Evolutionary conservation across 2,329 filamentous ascomycete species (phyloP).

Genomic region (Pseudogymnoascus sp.): DNA sequence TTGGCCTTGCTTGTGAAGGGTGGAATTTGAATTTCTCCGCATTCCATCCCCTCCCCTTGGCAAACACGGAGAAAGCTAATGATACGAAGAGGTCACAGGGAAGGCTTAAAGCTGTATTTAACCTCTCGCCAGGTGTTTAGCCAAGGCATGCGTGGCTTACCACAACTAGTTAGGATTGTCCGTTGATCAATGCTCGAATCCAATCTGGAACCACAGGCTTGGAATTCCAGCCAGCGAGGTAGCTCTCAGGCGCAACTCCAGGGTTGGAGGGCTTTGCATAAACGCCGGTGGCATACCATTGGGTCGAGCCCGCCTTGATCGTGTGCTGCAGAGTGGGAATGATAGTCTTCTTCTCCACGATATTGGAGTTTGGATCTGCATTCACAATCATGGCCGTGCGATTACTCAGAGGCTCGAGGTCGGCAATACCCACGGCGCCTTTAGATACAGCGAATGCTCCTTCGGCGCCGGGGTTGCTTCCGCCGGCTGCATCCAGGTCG

Average conservation of each 20-base stretch:
- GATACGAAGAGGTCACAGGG: background rate
- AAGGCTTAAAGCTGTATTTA: constrained; percentile 1
- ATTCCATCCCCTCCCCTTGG: background rate
- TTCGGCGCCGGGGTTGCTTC: constrained; percentile 41
- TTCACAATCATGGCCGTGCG: constrained; percentile 57
- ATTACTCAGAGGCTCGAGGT: constrained; percentile 32
- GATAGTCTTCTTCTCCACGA: constrained; percentile 64
- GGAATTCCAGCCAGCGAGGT: constrained; percentile 54
- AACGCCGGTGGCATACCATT: constrained; percentile 64
- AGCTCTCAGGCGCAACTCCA: constrained; percentile 44
- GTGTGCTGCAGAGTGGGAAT: constrained; percentile 63
- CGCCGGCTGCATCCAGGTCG: constrained; percentile 47
- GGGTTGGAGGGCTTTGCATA: constrained; percentile 59
- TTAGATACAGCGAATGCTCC: constrained; percentile 50
- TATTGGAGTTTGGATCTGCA: constrained; percentile 72
- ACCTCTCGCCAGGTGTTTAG: background rate
- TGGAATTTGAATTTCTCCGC: background rate
- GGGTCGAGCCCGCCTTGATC: constrained; percentile 48
- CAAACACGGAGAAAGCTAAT: background rate
- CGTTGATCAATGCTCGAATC: constrained; percentile 46
- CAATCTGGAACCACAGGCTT: constrained; percentile 53
- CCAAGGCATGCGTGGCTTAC: background rate
- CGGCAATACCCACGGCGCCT: constrained; percentile 52
- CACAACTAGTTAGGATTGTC: background rate
- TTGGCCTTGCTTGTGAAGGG: background rate